A percentile compares a stretch with the other conserved stretches of the same genome.
phyloP scores from a whole-genome alignment of 352 stramenopile species.

The Pythium aphanidermatum region DNA sequence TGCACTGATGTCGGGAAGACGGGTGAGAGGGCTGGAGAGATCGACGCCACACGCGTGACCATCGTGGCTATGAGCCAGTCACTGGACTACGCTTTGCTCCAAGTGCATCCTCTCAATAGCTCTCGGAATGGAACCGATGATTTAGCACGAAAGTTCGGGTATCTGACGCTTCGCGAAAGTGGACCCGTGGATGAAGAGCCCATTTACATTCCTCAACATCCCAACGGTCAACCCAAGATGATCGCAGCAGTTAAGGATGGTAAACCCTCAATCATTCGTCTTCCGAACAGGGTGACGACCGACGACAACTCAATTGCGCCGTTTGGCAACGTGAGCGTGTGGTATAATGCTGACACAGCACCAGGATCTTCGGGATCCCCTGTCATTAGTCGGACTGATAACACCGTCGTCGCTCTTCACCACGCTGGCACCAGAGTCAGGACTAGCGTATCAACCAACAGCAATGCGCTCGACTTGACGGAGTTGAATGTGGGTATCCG shows the following conservation, averaged over 20 bases:
- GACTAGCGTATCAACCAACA: neutral
- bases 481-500: constrained; percentile 30
- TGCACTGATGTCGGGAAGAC: constrained; percentile 27
- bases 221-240: constrained; percentile 47
- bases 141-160: constrained; percentile 42
- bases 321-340: constrained; percentile 27
- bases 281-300: too few relatives aligned
- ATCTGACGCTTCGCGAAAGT: constrained; percentile 28
- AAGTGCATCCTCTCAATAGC: constrained; percentile 20
- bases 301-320: too few relatives aligned
- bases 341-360: constrained; percentile 64
- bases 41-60: constrained; percentile 33
- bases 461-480: neutral
- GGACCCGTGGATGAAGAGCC: constrained; percentile 42
- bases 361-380: constrained; percentile 62
- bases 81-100: constrained; percentile 59
- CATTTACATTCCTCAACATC: constrained; percentile 66
- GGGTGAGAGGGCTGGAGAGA: constrained; percentile 30
- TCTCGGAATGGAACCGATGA: constrained; percentile 10
- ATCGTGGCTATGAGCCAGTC: constrained; percentile 33
- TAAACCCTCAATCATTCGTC: constrained; percentile 30
- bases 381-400: constrained; percentile 49
- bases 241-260: constrained; percentile 46
- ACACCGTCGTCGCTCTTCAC: constrained; percentile 63
- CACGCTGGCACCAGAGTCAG: constrained; percentile 26